Evolutionary conservation across 1,284 basidiomycete genomes (phyloP), one percentile per base, ranked within the genome.

Genomic region (Fomitopsis betulina): DNA sequence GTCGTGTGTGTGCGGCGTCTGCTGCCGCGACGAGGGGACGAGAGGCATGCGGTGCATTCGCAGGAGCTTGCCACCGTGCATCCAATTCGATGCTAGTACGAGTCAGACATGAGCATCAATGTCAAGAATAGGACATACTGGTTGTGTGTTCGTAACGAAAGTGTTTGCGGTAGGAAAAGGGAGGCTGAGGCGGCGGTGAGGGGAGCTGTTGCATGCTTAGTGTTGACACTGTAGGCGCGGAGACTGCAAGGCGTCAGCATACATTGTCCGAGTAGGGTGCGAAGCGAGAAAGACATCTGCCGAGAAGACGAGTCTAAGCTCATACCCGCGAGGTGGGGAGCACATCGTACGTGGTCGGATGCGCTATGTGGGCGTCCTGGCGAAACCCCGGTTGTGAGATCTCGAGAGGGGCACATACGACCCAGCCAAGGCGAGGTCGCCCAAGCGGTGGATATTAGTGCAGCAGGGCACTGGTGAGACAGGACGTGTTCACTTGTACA

Each of bases 141-240:
- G 90, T 92, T 17, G 85, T 78, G 69, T 91, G 93, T 5, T 88
- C 87, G 45, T 82, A 75, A 68, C 88, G 89, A 77, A 95, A 97
- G 68, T 93, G 84, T 56, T 76, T 75, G 57, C 83, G 82, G 70
- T 86, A 90, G 6, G 86, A 87, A 63, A 84, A 81, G 10, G 63
- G 64, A 50, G 58, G 58, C 13, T 49, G 58, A 56, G 53, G 10
- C 58, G 58, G 35, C 59, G 50, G 17, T 8, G 27, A 30, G 30
- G 13, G 37, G 2, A 55, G 25, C 32, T 56, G 53, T 55, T 51
- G 61, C 32, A 33, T 56, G 52, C 43, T 57, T 37, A 47, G 52
- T 23, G 56, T 54, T 19, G 61, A 58, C 3, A 27, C 43, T 10
- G 7, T 32, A 12, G 25, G 55, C 1, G 53, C 35, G 7, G 53